A percentile compares a stretch with the other conserved stretches of the same genome.
phyloP scores from a whole-genome alignment of 2,329 filamentous ascomycete species.

The Ophiocordyceps camponoti-leonardi region DNA sequence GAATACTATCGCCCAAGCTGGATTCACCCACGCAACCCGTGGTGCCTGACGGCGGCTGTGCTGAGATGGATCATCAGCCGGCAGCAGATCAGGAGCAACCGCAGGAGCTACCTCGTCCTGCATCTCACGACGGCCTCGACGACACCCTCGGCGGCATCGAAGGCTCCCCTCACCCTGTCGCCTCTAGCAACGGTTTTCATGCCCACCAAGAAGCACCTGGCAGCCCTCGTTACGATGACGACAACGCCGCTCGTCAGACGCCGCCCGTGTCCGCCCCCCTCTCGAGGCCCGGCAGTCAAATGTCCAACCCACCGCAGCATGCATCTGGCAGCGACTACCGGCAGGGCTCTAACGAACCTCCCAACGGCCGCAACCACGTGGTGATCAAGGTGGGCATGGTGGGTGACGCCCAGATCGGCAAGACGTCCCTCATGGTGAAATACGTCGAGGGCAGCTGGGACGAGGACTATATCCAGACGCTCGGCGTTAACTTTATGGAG shows the following conservation, averaged over 20 bases:
- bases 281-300: conserved; percentile 37
- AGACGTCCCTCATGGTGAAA: conserved; percentile 98
- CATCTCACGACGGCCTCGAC: conserved; percentile 22
- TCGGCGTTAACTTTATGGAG: conserved; percentile 99
- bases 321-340: conserved; percentile 20
- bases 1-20: conserved; percentile 20
- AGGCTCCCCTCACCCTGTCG: conserved; percentile 21
- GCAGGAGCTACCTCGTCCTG: conserved; percentile 1
- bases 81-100: background rate
- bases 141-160: conserved; percentile 34
- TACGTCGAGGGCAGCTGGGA: conserved; percentile 99
- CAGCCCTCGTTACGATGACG: conserved; percentile 23
- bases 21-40: conserved; percentile 27
- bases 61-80: conserved; percentile 20
- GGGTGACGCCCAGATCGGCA: conserved; percentile 95
- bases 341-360: conserved; percentile 18
- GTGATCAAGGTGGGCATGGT: conserved; percentile 99
- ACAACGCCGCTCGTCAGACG: conserved; percentile 26
- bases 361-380: conserved; percentile 50
- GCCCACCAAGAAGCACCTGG: conserved; percentile 23
- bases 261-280: conserved; percentile 28
- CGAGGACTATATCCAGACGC: conserved; percentile 97
- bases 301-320: conserved; percentile 25
- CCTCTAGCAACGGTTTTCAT: conserved; percentile 17
- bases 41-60: conserved; percentile 13